Conservation (phyloP, 352 stramenopile genomes). For the Pythium phragmitis region DNA sequence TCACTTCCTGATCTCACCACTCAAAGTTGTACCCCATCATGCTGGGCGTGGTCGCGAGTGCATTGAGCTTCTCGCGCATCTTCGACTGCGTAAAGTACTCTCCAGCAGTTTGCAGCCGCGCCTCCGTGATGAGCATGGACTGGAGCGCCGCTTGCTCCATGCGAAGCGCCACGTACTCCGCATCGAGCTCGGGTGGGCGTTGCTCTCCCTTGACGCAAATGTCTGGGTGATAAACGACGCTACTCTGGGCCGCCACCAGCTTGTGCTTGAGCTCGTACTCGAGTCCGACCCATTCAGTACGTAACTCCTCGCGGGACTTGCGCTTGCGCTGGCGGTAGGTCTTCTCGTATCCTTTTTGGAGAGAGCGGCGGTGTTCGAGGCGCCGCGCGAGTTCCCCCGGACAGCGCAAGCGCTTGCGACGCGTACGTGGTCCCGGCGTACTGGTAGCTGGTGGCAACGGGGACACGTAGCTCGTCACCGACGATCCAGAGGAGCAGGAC, state of each 20-base stretch:
- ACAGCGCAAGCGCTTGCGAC: neutral
- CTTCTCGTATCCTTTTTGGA: constrained; percentile 25
- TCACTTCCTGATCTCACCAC: too few relatives aligned
- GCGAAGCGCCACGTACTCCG: constrained; percentile 2
- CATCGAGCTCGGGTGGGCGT: neutral
- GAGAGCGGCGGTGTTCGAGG: constrained; percentile 13
- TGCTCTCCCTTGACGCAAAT: neutral
- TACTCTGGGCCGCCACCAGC: constrained; percentile 3
- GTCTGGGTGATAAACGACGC: neutral
- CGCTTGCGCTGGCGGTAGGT: constrained; percentile 23
- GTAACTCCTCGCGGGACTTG: constrained; percentile 12
- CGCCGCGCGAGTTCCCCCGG: constrained; percentile 8
- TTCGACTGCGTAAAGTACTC: constrained; percentile 19
- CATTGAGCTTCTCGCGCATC: constrained; percentile 24
- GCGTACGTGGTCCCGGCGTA: neutral
- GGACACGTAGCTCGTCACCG: neutral
- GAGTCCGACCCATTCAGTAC: constrained; percentile 11
- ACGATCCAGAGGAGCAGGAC: neutral
- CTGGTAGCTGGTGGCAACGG: neutral
- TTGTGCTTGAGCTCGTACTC: constrained; percentile 15
- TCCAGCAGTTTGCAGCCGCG: constrained; percentile 3
- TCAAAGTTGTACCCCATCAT: constrained; percentile 14
- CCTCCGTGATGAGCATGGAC: constrained; percentile 8
- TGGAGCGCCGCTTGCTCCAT: constrained; percentile 5
- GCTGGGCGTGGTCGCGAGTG: constrained; percentile 1